Conservation (phyloP, 1,284 basidiomycete species). For the Singerocomus inundabilis region DNA sequence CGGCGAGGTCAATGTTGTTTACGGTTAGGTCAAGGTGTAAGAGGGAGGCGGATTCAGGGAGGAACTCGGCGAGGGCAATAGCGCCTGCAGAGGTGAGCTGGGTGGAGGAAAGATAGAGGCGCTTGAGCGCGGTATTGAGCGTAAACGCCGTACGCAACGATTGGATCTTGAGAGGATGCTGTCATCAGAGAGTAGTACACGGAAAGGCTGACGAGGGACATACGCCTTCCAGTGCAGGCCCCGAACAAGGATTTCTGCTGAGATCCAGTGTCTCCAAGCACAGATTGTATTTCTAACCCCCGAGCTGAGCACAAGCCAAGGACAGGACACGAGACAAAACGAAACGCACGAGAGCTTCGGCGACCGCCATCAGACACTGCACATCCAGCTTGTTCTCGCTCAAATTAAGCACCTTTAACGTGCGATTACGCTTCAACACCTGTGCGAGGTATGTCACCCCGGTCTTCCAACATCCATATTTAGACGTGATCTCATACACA, state of each 20-base stretch:
- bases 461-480: conserved; percentile 40
- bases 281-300: conserved; percentile 85
- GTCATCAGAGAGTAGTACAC: neutral
- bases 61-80: conserved; percentile 93
- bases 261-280: conserved; percentile 93
- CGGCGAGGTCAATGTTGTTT: conserved; percentile 84
- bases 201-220: conserved; percentile 25
- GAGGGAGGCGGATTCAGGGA: conserved; percentile 85
- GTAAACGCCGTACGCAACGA: conserved; percentile 91
- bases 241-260: conserved; percentile 90
- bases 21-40: conserved; percentile 87
- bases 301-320: neutral
- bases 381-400: conserved; percentile 93
- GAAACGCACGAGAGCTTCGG: conserved; percentile 79
- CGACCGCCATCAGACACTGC: conserved; percentile 75
- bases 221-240: conserved; percentile 84
- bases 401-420: conserved; percentile 90
- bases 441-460: conserved; percentile 92
- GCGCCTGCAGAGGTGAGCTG: conserved; percentile 82
- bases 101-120: conserved; percentile 88
- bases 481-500: neutral
- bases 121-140: conserved; percentile 88
- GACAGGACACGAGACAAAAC: neutral
- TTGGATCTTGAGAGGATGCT: conserved; percentile 59
- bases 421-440: conserved; percentile 93